Conservation (phyloP, 2,329 filamentous ascomycete species). For the Colletotrichum liaoningense region DNA sequence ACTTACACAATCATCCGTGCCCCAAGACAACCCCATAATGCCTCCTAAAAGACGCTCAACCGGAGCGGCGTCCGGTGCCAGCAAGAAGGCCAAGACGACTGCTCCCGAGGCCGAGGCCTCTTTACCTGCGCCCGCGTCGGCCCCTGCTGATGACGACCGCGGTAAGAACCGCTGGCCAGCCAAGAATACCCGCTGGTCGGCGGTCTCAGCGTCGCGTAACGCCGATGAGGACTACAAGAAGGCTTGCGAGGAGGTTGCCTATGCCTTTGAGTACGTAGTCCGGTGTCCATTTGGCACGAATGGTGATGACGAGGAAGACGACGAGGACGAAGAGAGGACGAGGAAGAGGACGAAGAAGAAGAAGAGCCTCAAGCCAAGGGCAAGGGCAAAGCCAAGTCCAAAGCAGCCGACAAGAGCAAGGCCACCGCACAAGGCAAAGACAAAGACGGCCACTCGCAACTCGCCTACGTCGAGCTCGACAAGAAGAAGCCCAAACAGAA, state of each 20-base stretch:
- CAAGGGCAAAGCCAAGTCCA: constrained; percentile 36
- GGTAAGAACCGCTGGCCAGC: constrained; percentile 6
- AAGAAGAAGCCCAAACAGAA: constrained; percentile 23
- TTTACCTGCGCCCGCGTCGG: no score
- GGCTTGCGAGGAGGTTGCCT: constrained; percentile 39
- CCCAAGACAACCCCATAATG: background rate
- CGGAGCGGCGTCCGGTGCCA: background rate
- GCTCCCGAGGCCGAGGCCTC: background rate
- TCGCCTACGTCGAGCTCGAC: background rate
- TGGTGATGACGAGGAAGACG: constrained; percentile 31
- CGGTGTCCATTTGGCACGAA: constrained; percentile 40
- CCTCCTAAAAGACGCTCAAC: constrained; percentile 18
- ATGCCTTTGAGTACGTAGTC: constrained; percentile 44
- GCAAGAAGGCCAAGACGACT: constrained; percentile 13
- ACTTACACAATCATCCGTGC: background rate
- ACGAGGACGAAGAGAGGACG: constrained; percentile 37
- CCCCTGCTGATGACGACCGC: background rate
- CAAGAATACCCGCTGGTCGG: constrained; percentile 44
- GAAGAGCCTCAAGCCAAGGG: constrained; percentile 18
- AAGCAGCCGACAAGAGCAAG: background rate
- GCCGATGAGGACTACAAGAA: constrained; percentile 44
- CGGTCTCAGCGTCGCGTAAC: constrained; percentile 49
- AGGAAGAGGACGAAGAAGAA: constrained; percentile 5
- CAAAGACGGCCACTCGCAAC: constrained; percentile 33
- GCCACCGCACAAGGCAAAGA: background rate